Evolutionary conservation across 2,329 filamentous ascomycete species (phyloP), one percentile per base, ranked within the genome.

Genomic region (Endoconidiophora polonica): DNA sequence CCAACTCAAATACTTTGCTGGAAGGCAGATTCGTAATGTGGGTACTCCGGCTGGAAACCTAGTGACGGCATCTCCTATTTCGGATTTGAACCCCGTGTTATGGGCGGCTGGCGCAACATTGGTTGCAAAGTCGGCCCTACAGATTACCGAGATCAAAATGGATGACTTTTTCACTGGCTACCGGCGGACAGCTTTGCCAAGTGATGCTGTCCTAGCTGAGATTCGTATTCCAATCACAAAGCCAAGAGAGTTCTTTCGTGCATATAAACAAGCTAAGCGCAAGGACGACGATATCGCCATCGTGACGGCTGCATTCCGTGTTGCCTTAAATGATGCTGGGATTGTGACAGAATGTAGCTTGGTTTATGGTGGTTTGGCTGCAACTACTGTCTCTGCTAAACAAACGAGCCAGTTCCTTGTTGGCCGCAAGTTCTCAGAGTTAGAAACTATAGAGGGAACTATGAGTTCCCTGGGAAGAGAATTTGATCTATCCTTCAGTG

Each of bases 261-360:
- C 90, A 1, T 96, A 95, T 66, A 98, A 98, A 65, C 90, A 96
- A 63, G 79, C 91, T 0, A 98, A 98, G 69, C 72, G 91, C 56
- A 96, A 96, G 61, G 91, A 98, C 58, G 91, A 98, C 59, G 91
- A 98, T 61, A 96, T 98, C 61, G 91, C 91, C 2, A 96, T 98
- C 58, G 91, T 96, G 22, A 96, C 93, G 45, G 79, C 83, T 24
- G 87, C 90, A 1, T 65, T 96, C 52, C 77, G 86, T 36, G 72
- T 96, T 4, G 76, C 74, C 4, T 66, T 96, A 2, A 74, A 80
- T 38, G 73, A 83, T 2, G 70, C 73, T 1, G 76, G 90, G 40
- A 62, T 77, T 1, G 85, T 96, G 4, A 72, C 79, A 54, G 79
- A 81, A 55, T 80, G 77, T 53, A 86, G 83, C 58, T 70, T 98